Evolutionary conservation across 2,329 filamentous ascomycete species (phyloP), one percentile per base, ranked within the genome.

Genomic region (Ceratocystis lukuohia): DNA sequence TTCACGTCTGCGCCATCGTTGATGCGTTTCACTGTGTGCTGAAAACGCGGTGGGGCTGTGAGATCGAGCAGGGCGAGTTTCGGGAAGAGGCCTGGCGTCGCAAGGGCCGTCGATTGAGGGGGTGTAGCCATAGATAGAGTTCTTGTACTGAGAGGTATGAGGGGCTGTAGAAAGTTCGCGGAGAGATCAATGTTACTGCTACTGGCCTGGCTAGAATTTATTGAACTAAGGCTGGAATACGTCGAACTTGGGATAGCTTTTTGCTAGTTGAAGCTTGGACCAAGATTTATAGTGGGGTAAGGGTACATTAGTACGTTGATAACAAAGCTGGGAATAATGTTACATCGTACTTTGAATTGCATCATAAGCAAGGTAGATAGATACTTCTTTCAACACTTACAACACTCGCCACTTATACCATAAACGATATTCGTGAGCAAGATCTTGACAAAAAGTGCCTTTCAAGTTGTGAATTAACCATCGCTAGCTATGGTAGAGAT

Each of bases 1-100:
- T 83, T 75, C 65, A 99, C 88, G 79, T 97, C 91, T 68, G 86
- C 79, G 66, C 87, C 87, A 71, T 94, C 89, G 76, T 96, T 82
- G 77, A 99, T 99, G 72, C 81, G 81, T 76, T 97, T 99, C 66
- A 74, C 73, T 0, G 94, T 94, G 53, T 78, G 77, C 64, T 79
- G 73, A 75, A 96, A 96, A 41, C 70, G 72, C 84, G 83, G 8
- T 57, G 53, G 56, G 1, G 25, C 28, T 33, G 70, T n/a, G n/a
- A 69, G 72, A 72, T 84, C 79, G 61, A 88, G 76, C n/a, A 77
- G 69, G 67, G 77, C 74, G 53, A 84, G 77, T 67, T 74, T 73
- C 61, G 72, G 70, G 46, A 70, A 66, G 25, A 56, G 5, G 33
- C 8, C 33, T 41, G 61, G 33, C 33, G 33, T 37, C 8, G 33